Conservation (phyloP, 371 early-diverging fungal genomes). For the Rhizomucor miehei region DNA sequence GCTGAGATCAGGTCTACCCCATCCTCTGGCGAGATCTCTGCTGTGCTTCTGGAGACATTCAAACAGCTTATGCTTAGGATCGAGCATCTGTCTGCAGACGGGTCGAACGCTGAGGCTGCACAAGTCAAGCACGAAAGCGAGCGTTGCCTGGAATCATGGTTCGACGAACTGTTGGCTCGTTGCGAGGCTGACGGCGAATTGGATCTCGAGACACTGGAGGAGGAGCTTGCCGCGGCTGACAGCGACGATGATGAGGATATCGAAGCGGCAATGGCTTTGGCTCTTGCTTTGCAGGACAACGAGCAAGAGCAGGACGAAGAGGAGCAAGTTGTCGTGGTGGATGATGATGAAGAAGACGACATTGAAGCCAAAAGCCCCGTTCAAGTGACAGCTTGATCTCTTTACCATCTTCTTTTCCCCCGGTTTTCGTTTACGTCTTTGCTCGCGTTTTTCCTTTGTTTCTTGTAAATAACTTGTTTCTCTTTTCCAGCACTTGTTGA, state of each 20-base stretch:
- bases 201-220: constrained; percentile 20
- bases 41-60: constrained; percentile 39
- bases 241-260: constrained; percentile 26
- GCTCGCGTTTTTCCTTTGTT: neutral
- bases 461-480: neutral
- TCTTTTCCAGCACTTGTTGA: neutral
- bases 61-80: constrained; percentile 41
- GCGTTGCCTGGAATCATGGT: constrained; percentile 41
- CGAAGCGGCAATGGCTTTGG: constrained; percentile 11
- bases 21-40: constrained; percentile 42
- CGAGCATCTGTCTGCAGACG: constrained; percentile 33
- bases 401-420: neutral
- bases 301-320: constrained; percentile 5
- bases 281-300: constrained; percentile 6
- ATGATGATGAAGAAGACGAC: constrained; percentile 7
- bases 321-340: constrained; percentile 5
- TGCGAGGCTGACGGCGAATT: constrained; percentile 40
- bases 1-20: constrained; percentile 40
- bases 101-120: constrained; percentile 28
- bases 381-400: neutral
- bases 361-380: constrained; percentile 5
- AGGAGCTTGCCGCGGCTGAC: constrained; percentile 12
- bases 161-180: constrained; percentile 41
- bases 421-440: neutral
- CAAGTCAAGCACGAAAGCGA: constrained; percentile 41